These are phyloP conservation scores for Nicotiana undulata DNA, from an alignment of 257 asterid genomes.

Conservation along the genomic window DNA sequence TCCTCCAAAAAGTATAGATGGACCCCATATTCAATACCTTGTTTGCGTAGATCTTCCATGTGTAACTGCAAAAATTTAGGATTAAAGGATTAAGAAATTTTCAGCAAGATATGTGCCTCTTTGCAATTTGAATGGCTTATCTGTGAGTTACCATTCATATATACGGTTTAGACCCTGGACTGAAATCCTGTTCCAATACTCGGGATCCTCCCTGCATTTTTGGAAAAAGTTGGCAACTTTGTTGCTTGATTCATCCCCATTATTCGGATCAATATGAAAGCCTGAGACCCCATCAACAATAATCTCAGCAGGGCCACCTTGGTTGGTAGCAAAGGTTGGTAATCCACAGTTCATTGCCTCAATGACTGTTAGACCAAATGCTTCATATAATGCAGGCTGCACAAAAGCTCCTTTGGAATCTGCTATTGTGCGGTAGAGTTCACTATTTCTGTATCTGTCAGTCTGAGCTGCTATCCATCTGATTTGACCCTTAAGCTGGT, in stretches of 20 bases:
- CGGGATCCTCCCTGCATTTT: conserved; percentile 57
- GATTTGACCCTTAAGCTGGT: conserved; percentile 68
- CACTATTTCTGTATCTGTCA: conserved; percentile 61
- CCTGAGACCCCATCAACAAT: conserved; percentile 78
- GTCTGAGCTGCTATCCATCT: conserved; percentile 96
- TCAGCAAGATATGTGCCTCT: background rate
- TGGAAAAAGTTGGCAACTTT: conserved; percentile 80
- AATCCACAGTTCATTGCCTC: conserved; percentile 95
- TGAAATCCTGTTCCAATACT: conserved; percentile 60
- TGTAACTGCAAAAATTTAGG: conserved; percentile 46
- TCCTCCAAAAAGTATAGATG: conserved; percentile 74
- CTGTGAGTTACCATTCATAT: conserved; percentile 53
- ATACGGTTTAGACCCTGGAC: conserved; percentile 68
- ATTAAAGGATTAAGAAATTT: background rate
- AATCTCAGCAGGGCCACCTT: conserved; percentile 98
- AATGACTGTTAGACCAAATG: conserved; percentile 78
- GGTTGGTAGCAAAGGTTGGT: conserved; percentile 86
- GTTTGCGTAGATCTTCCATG: conserved; percentile 90
- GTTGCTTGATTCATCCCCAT: conserved; percentile 75
- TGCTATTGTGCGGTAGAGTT: conserved; percentile 71
- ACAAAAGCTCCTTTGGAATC: conserved; percentile 86
- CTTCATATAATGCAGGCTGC: conserved; percentile 90
- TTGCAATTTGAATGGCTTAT: background rate
- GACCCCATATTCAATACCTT: conserved; percentile 84
- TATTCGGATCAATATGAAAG: conserved; percentile 65